Conservation (phyloP, 306 rosid species). For the Cotoneaster glaucophyllus region DNA sequence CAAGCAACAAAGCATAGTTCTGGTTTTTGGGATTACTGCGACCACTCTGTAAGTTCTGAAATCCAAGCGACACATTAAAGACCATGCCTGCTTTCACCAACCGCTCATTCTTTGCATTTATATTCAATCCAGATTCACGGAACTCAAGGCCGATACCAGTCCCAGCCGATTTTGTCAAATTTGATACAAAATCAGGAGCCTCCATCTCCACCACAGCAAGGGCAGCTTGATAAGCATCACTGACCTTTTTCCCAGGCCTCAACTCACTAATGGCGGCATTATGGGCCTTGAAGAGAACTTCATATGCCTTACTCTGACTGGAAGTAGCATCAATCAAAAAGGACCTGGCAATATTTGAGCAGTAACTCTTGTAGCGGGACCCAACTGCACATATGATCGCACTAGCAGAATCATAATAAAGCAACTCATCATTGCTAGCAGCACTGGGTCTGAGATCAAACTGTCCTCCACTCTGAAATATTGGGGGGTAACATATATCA, state of each 20-base stretch:
- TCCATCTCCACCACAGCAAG: slow-evolving; percentile 74
- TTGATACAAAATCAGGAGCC: slow-evolving; percentile 61
- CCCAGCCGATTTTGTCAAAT: slow-evolving; percentile 81
- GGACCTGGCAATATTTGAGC: slow-evolving; percentile 84
- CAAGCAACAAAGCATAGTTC: slow-evolving; percentile 70
- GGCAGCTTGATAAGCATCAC: slow-evolving; percentile 71
- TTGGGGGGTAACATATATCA: slow-evolving; percentile 92
- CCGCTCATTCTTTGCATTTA: slow-evolving; percentile 76
- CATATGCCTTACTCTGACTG: slow-evolving; percentile 80
- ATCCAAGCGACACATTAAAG: slow-evolving; percentile 81
- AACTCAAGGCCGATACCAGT: slow-evolving; percentile 94
- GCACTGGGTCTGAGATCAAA: slow-evolving; percentile 96
- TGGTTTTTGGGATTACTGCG: slow-evolving; percentile 42
- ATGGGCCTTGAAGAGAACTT: slow-evolving; percentile 81
- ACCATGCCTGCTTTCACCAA: slow-evolving; percentile 75
- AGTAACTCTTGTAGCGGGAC: slow-evolving; percentile 85
- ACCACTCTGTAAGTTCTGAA: slow-evolving; percentile 64
- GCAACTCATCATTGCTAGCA: slow-evolving; percentile 81
- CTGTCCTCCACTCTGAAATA: slow-evolving; percentile 88
- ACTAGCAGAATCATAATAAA: slow-evolving; percentile 76
- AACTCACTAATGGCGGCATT: slow-evolving; percentile 61
- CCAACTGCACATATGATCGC: slow-evolving; percentile 91
- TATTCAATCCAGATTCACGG: slow-evolving; percentile 86
- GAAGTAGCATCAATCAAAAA: slow-evolving; percentile 86
- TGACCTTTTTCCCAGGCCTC: slow-evolving; percentile 64